These are phyloP conservation scores for Byssochlamys sp. DNA, from an alignment of 2,329 filamentous ascomycete genomes.

Conservation along the genomic window DNA sequence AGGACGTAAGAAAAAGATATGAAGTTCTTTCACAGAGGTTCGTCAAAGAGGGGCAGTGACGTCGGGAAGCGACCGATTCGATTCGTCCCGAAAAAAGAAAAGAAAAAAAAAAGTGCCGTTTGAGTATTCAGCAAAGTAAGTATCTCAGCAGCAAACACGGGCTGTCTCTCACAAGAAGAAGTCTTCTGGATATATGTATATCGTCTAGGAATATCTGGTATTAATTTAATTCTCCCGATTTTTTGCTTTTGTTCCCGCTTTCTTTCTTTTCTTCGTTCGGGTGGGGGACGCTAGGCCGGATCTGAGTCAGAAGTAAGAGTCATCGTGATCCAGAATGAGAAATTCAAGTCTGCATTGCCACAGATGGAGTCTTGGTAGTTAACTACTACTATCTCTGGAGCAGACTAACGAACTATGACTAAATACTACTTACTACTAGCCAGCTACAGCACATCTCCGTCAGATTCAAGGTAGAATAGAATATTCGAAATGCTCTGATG, in stretches of 20 bases:
- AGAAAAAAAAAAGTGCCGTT: background rate
- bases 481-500: background rate
- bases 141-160: background rate
- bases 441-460: too few relatives aligned
- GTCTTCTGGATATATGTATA: too few relatives aligned
- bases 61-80: background rate
- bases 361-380: too few relatives aligned
- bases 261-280: background rate
- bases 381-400: too few relatives aligned
- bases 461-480: too few relatives aligned
- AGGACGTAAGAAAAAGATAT: background rate
- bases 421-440: too few relatives aligned
- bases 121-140: too few relatives aligned
- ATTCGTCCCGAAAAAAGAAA: background rate
- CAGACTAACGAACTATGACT: too few relatives aligned
- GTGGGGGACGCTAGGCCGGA: background rate
- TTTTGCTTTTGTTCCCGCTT: background rate
- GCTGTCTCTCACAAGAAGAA: background rate
- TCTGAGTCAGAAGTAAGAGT: too few relatives aligned
- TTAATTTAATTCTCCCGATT: background rate
- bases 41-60: background rate
- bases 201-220: too few relatives aligned
- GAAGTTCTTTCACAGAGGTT: conserved; percentile 6
- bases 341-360: background rate
- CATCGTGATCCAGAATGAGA: background rate